Evolutionary conservation across 73 alveolate species (phyloP).

Genomic region (Paramecium primaurelia): DNA sequence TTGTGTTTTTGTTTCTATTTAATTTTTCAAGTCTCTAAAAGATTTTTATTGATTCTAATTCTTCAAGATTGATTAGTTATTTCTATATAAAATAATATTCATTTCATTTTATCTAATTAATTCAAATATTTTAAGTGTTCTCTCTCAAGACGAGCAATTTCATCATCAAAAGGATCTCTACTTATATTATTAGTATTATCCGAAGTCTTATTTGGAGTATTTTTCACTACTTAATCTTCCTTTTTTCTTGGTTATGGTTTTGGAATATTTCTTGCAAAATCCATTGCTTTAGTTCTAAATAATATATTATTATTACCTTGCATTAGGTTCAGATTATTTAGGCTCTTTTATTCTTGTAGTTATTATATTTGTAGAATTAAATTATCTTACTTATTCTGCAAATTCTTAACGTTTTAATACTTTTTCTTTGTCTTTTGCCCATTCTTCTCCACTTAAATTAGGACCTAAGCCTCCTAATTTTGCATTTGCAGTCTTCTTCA

Average conservation of each 20-base stretch:
- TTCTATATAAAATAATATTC: not conserved
- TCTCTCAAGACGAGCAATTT: not conserved
- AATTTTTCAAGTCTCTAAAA: conserved; percentile 18
- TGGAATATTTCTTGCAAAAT: conserved; percentile 74
- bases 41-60: conserved; percentile 15
- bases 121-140: conserved; percentile 6
- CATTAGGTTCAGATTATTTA: conserved; percentile 29
- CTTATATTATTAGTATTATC: not conserved
- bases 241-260: conserved; percentile 54
- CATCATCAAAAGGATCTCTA: conserved; percentile 45
- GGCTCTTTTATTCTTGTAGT: not conserved
- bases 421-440: conserved; percentile 81
- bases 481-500: conserved; percentile 66
- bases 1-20: not conserved
- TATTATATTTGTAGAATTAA: not conserved
- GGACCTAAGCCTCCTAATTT: conserved; percentile 95
- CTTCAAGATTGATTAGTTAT: conserved; percentile 13
- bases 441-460: conserved; percentile 91
- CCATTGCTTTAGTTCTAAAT: conserved; percentile 68
- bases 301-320: not conserved
- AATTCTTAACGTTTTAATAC: conserved; percentile 69
- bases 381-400: conserved; percentile 72
- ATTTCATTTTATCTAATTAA: conserved; percentile 29
- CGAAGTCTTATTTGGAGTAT: not conserved
- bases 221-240: not conserved